Evolutionary conservation across 306 rosid genomes (phyloP).

Genomic region (Neltuma alba): DNA sequence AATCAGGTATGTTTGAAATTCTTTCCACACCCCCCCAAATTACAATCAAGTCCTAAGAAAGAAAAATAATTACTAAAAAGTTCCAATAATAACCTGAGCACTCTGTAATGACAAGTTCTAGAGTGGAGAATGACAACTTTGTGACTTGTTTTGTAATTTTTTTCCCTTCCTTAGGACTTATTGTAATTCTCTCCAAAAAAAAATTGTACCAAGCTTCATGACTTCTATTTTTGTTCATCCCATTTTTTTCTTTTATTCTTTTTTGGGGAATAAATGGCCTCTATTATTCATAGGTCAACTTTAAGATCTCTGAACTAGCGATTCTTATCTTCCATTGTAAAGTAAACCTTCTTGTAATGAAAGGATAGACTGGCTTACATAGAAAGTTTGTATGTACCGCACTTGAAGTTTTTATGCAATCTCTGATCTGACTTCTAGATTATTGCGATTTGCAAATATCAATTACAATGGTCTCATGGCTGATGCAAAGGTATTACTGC

Average conservation of each 20-base stretch:
- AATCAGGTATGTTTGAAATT: conserved; percentile 61
- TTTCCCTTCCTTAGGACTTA: too few species aligned
- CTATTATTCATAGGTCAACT: not conserved
- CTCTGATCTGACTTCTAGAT: conserved; percentile 13
- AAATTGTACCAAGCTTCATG: conserved; percentile 9
- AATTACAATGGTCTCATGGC: conserved; percentile 15
- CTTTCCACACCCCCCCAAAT: too few species aligned
- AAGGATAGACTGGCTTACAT: not conserved
- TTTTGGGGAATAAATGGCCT: not conserved
- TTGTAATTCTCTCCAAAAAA: too few species aligned
- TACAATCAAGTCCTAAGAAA: too few species aligned
- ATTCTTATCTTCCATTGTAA: not conserved
- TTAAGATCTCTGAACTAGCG: not conserved
- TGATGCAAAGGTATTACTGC: conserved; percentile 37
- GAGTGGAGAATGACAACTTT: too few species aligned
- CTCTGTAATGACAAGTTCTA: too few species aligned
- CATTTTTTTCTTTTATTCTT: not conserved
- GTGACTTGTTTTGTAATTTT: too few species aligned
- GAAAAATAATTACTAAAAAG: too few species aligned
- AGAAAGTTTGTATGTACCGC: conserved; percentile 8
- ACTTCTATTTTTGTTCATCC: not conserved
- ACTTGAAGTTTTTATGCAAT: conserved; percentile 13
- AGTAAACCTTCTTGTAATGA: not conserved
- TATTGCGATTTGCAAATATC: conserved; percentile 18
- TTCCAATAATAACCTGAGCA: too few species aligned